Evolutionary conservation across 2,329 filamentous ascomycete genomes (phyloP), one percentile per base, ranked within the genome.

Genomic region (Microascus cirrosus): DNA sequence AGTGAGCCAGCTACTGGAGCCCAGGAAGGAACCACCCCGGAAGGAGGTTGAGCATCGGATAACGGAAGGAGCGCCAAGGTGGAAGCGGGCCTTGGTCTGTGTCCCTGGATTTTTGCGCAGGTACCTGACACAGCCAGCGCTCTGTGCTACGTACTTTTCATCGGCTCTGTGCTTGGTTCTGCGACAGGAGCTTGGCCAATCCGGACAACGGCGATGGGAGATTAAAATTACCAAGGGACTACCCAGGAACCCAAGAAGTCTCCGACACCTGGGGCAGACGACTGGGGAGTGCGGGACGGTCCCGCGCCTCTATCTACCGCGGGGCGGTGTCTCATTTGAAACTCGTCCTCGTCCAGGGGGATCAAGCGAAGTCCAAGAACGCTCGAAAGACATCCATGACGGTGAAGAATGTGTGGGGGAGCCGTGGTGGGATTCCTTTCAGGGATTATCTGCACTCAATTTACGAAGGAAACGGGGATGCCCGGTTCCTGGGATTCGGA

Each of bases 181-280:
- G 55, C 42, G 55, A 56, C 55, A 36, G 51, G 42, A 32, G 42
- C 45, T 36, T n/a, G 34, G 18, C 55, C 55, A 56, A 56, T 56
- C 55, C 42, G 42, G 22, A n/a, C 34, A n/a, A 42, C 34, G 55
- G 51, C 12, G 25, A 13, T 48, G 42, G 22, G 8, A 22, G 39
- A 22, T 22, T 42, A 15, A 45, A 56, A 56, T 56, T 56, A 51
- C 24, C 55, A n/a, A 56, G 55, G 55, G 55, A 35, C 42, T 51
- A 8, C 24, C 55, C 42, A 34, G 22, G 34, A 34, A 25, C 22
- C 28, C 12, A 36, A 36, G 12, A 24, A 45, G 4, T 50, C n/a
- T 51, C 42, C 55, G 36, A 51, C 8, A 15, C 39, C 39, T n/a
- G 39, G 15, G 39, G n/a, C 36, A 20, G n/a, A 50, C 42, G 42